Base-by-base conservation (phyloP, 345 rosid species). In the Gossypium herbaceum region DNA sequence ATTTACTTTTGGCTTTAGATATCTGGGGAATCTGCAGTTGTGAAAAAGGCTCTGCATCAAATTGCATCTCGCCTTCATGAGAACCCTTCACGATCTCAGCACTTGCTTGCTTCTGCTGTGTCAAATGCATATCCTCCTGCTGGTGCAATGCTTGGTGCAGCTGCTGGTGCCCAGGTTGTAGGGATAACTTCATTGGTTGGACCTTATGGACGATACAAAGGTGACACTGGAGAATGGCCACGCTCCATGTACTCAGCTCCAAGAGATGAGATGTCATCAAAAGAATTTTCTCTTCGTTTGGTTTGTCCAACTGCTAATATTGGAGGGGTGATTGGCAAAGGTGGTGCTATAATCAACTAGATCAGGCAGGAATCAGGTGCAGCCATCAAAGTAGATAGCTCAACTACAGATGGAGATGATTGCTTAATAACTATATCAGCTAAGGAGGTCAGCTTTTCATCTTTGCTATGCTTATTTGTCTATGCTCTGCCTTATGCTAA, bases 241-340 rank as follows among this genome's bases (percentile, higher is more conserved):
- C 92, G 90, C 68, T 79, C 99, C 57, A 70, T 96, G 44, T 89
- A 90, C 76, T 81, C 93, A 22, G 86, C 92, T 83, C 93, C 97
- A 68, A 87, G 97, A 82, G 91, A 95, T 84, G 98, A 91, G 67
- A 82, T 81, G 65, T 83, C 89, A 57, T 76, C 92, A 0, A 91
- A 84, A 73, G 98, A 96, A 73, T 91, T 96, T 79, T 87, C 89
- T 74, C 88, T 96, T 71, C 84, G 95, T 68, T 79, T 96, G 61
- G 91, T 93, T 75, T 93, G 97, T 45, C 94, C 97, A 41, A 82
- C 80, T 82, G 94, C 81, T 64, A 91, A 93, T 84, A 87, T 96
- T 76, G 94, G 97, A 74, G 92, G 91, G 61, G 94, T 96, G 52
- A 96, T 96, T 71, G 99, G 99, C 66, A 96, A 92, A 83, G 97